Percentiles rank a stretch among this genome's conserved stretches.
Conservation (phyloP, 495 filamentous ascomycete genomes). For the Penicillium roqueforti region DNA sequence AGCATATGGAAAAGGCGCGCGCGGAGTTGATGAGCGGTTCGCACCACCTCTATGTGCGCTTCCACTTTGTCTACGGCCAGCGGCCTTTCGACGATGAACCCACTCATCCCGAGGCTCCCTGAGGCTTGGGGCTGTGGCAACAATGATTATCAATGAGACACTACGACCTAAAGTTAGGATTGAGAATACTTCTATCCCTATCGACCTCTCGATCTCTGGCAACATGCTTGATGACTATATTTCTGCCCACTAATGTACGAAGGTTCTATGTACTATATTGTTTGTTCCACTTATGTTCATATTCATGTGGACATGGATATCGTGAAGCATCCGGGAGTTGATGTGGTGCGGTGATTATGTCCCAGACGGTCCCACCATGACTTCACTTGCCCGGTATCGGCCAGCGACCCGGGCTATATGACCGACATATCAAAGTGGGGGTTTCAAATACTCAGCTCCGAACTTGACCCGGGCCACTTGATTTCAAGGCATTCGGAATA, state of each 20-base stretch:
- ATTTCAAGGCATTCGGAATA: not conserved
- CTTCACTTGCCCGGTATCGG: not conserved
- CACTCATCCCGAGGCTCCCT: not conserved
- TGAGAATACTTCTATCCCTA: not conserved
- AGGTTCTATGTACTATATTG: conserved; percentile 9
- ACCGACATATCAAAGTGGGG: not conserved
- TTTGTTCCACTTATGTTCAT: not conserved
- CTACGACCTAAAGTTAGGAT: not conserved
- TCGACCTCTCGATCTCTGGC: not conserved
- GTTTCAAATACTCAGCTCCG: not conserved
- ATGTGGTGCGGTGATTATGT: not conserved
- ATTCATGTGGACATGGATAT: not conserved
- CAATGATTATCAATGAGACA: conserved; percentile 9
- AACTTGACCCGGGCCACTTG: not conserved
- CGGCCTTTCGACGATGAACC: conserved; percentile 26
- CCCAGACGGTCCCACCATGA: not conserved
- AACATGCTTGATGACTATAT: conserved; percentile 11
- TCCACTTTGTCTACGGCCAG: conserved; percentile 42
- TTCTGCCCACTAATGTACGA: conserved; percentile 12
- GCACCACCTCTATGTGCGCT: conserved; percentile 34
- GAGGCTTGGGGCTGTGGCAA: not conserved
- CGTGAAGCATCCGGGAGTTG: not conserved
- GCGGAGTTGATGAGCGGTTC: conserved; percentile 28
- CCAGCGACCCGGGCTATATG: not conserved
- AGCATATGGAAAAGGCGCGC: conserved; percentile 33